Conservation (phyloP, 306 rosid genomes). For the Lagenaria siceraria region DNA sequence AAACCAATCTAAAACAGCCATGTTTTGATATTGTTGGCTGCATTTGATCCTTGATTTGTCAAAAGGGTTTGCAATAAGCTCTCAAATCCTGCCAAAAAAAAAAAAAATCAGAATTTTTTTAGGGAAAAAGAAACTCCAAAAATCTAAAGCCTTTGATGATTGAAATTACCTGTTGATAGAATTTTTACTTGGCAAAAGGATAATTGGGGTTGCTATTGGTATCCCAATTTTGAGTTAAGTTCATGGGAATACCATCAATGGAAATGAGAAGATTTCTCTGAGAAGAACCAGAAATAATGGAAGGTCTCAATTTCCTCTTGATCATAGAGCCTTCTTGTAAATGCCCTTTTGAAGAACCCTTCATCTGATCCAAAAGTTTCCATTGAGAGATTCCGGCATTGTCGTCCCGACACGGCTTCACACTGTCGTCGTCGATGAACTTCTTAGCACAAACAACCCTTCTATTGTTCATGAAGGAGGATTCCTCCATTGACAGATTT, state of each 20-base stretch:
- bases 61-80: background rate
- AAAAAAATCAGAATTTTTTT: background rate
- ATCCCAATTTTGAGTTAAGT: conserved; percentile 55
- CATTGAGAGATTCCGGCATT: background rate
- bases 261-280: conserved; percentile 16
- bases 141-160: background rate
- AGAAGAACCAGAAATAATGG: conserved; percentile 3
- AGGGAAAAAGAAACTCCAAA: background rate
- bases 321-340: background rate
- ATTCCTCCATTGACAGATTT: background rate
- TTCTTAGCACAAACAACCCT: background rate
- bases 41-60: background rate
- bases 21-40: background rate
- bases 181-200: background rate
- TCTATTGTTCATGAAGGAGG: background rate
- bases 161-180: background rate
- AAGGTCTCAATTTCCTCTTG: conserved; percentile 1
- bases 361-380: conserved; percentile 4
- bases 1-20: background rate
- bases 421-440: background rate
- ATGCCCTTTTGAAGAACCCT: background rate
- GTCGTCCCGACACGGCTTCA: background rate
- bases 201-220: conserved; percentile 5
- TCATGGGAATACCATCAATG: conserved; percentile 34
- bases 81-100: background rate